These are phyloP conservation scores for Penicillium sp. DNA, from an alignment of 2,329 filamentous ascomycete genomes.

Conservation along the genomic window DNA sequence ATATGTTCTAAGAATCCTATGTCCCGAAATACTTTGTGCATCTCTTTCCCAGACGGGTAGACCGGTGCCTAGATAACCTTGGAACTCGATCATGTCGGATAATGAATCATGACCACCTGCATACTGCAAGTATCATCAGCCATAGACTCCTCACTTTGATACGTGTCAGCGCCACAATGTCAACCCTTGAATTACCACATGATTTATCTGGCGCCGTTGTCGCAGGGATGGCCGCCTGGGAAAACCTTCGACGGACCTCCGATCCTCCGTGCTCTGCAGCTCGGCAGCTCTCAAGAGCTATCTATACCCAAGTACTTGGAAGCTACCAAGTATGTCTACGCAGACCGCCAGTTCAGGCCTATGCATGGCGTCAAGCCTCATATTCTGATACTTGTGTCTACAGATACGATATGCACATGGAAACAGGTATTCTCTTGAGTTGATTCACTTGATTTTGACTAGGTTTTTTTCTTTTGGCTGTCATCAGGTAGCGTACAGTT, in stretches of 20 bases:
- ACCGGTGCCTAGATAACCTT: neutral
- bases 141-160: constrained; percentile 8
- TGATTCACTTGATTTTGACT: constrained; percentile 14
- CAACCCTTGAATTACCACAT: constrained; percentile 12
- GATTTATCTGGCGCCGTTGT: constrained; percentile 16
- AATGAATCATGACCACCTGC: constrained; percentile 1
- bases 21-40: neutral
- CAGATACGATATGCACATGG: constrained; percentile 9
- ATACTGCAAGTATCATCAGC: constrained; percentile 1
- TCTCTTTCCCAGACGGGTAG: neutral
- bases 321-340: constrained; percentile 4
- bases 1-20: neutral
- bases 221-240: constrained; percentile 13
- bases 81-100: no score
- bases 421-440: constrained; percentile 2
- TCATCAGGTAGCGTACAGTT: constrained; percentile 25
- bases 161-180: constrained; percentile 30
- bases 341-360: constrained; percentile 22
- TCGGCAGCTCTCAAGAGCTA: neutral
- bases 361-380: constrained; percentile 19
- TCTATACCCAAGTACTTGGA: neutral
- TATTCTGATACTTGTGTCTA: constrained; percentile 7
- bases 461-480: neutral
- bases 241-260: constrained; percentile 14
- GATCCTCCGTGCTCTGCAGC: constrained; percentile 5